Evolutionary conservation across 192 early-diverging fungal genomes (phyloP).

Genomic region (Backusella macrospora): DNA sequence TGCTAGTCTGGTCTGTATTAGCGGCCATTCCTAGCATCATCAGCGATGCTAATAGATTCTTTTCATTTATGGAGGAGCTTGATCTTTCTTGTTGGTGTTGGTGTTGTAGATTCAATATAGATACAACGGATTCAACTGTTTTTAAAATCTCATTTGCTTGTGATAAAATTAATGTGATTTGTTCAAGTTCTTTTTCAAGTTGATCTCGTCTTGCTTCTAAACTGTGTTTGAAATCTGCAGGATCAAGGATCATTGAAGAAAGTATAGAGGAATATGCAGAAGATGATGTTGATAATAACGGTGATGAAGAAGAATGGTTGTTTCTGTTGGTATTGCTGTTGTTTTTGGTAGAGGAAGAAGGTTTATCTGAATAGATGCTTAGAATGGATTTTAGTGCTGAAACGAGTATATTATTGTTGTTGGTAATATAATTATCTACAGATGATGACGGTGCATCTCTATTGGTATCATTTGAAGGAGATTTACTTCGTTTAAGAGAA

Average conservation of each 20-base stretch:
- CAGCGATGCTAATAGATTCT: not conserved
- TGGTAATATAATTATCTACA: not conserved
- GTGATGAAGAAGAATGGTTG: too few species aligned
- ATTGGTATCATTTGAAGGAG: not conserved
- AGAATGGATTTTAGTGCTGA: not conserved
- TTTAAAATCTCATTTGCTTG: conserved; percentile 15
- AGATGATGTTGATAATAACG: too few species aligned
- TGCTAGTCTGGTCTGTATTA: not conserved
- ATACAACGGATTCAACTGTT: conserved; percentile 4
- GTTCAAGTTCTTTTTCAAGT: conserved; percentile 17
- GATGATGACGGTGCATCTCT: not conserved
- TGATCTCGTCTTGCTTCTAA: conserved; percentile 7
- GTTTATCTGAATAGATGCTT: conserved; percentile 8
- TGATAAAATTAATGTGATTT: conserved; percentile 7
- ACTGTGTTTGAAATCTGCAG: not conserved
- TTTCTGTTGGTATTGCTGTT: too few species aligned
- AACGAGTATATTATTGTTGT: not conserved
- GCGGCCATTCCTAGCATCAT: conserved; percentile 13
- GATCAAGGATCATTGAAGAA: conserved; percentile 14
- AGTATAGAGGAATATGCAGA: not conserved
- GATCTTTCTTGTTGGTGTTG: not conserved
- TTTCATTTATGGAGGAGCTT: not conserved
- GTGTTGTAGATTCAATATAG: conserved; percentile 16
- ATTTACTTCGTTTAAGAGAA: not conserved
- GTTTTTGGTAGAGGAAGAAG: not conserved